Evolutionary conservation across 768 basidiomycete species (phyloP).

Genomic region (Lenzites betulinus): DNA sequence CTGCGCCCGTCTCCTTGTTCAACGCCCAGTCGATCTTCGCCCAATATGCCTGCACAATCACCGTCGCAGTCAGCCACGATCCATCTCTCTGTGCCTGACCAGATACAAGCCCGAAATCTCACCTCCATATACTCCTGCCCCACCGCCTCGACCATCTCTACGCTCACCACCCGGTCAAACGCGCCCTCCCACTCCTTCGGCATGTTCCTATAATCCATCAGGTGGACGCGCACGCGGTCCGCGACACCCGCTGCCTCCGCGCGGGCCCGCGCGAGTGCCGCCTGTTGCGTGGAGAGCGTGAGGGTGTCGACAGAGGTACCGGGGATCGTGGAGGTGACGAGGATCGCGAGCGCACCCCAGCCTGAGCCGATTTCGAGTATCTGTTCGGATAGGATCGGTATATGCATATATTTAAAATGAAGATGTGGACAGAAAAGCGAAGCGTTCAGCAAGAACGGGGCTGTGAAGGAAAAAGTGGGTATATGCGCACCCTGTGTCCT

Average conservation of each 20-base stretch:
- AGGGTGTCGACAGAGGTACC: slow-evolving; percentile 68
- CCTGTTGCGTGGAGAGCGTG: slow-evolving; percentile 71
- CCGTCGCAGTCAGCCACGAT: not conserved
- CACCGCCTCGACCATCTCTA: slow-evolving; percentile 81
- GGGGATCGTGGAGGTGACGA: slow-evolving; percentile 54
- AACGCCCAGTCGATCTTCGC: slow-evolving; percentile 64
- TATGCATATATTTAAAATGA: not conserved
- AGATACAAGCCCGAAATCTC: not conserved
- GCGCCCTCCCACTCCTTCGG: slow-evolving; percentile 60
- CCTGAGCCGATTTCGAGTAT: slow-evolving; percentile 79
- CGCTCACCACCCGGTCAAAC: slow-evolving; percentile 71
- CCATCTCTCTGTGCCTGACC: not conserved
- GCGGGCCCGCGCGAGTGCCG: slow-evolving; percentile 54
- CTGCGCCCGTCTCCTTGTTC: slow-evolving; percentile 57
- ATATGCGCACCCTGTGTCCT: slow-evolving; percentile 39
- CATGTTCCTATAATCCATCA: slow-evolving; percentile 75
- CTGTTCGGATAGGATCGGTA: slow-evolving; percentile 20
- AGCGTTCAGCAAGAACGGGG: too few relatives aligned
- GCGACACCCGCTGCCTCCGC: slow-evolving; percentile 53
- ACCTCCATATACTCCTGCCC: slow-evolving; percentile 63
- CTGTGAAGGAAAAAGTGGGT: too few relatives aligned
- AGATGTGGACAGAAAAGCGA: not conserved
- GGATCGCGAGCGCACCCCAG: slow-evolving; percentile 74
- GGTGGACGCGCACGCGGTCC: slow-evolving; percentile 60
- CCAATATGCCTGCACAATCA: slow-evolving; percentile 49